Conservation (phyloP, 305 asterid genomes). For the Vinca major region DNA sequence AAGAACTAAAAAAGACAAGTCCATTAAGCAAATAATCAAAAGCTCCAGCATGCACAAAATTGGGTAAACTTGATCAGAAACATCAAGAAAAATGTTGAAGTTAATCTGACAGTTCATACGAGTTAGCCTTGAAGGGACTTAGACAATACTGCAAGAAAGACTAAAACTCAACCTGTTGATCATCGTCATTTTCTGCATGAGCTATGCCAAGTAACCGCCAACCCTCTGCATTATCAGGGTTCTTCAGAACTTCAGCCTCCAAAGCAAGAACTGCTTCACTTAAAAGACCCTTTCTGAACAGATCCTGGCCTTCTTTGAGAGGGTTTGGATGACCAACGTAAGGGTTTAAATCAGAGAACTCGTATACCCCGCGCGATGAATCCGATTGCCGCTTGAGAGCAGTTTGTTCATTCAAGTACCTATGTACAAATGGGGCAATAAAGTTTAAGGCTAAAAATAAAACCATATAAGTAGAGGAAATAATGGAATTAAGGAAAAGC, state of each 20-base stretch:
- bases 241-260: slow-evolving; percentile 98
- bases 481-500: not conserved
- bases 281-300: slow-evolving; percentile 95
- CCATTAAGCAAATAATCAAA: not conserved
- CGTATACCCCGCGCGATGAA: slow-evolving; percentile 71
- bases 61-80: not conserved
- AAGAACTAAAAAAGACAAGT: not conserved
- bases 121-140: slow-evolving; percentile 3
- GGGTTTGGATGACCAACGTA: slow-evolving; percentile 99
- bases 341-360: slow-evolving; percentile 90
- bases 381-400: slow-evolving; percentile 53
- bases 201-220: slow-evolving; percentile 99
- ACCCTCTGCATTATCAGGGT: slow-evolving; percentile 95
- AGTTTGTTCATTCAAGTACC: slow-evolving; percentile 68
- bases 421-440: slow-evolving; percentile 19
- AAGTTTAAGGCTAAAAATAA: not conserved
- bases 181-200: slow-evolving; percentile 98
- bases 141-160: slow-evolving; percentile 7
- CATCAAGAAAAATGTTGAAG: not conserved
- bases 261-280: slow-evolving; percentile 99
- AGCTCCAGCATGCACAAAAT: not conserved
- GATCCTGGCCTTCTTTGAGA: slow-evolving; percentile 93
- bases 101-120: not conserved
- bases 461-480: slow-evolving; percentile 2
- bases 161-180: slow-evolving; percentile 68